Base-by-base conservation (phyloP, 352 stramenopile species). In the Bremia lactucae region DNA sequence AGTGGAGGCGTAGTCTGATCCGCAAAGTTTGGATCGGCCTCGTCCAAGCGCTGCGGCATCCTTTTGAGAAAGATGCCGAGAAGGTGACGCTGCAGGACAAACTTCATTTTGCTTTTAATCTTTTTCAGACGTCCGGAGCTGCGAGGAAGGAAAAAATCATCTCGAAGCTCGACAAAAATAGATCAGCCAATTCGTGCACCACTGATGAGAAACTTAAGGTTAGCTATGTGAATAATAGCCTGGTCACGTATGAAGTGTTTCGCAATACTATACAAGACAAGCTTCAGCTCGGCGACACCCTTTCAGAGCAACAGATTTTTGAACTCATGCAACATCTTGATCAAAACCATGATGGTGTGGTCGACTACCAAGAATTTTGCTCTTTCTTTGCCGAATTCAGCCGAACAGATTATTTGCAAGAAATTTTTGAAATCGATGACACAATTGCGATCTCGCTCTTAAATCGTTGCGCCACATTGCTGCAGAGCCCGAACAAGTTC, bases 301-400 rank as follows among this genome's bases (percentile, higher is more conserved):
- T 96, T 4, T 90, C 80, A 10, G 82, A 92, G 48, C 76, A 92
- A 34, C 83, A 96, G 55, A 90, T 95, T 13, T 94, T 95, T 18
- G 87, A 96, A 49, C 52, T 96, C 16, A 96, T 96, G 87, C 73
- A 94, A 44, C 74, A 89, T 36, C 78, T 96, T 42, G 87, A 96
- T 52, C 70, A 85, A 34, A 92, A 96, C 28, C 68, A 85, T 38
- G 86, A 96, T 39, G 84, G 81, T 1, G 68, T 92, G 14, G 87
- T 96, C 7, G 70, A 92, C 46, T 89, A 93, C 42, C 61, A 85
- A 20, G 87, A 96, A 52, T 96, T 96, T 48, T 75, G 74, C 31
- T 68, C 66, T 3, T 86, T 93, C 31, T 96, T 96, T 44, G 72
- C 67, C 8, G 73, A 89, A 42, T 85, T 84, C 36, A 85, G 71